A percentile compares a stretch with the other conserved stretches of the same genome.
Evolutionary conservation across 371 early-diverging fungal genomes (phyloP).

Genomic region (Dichotomocladium elegans): DNA sequence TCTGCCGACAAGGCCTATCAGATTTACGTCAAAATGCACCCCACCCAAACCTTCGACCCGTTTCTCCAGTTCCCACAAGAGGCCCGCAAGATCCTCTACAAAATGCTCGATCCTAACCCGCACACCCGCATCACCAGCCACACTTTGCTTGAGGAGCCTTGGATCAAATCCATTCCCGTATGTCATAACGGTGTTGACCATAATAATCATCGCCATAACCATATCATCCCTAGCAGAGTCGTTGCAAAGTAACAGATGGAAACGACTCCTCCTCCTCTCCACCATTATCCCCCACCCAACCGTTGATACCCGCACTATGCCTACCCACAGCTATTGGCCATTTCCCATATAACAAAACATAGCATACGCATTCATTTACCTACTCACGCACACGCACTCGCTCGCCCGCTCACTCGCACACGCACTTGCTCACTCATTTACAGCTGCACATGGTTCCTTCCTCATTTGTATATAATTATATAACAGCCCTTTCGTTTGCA

Average conservation of each 20-base stretch:
- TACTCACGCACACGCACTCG: too few relatives aligned
- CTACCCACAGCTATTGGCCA: too few relatives aligned
- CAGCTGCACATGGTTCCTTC: too few relatives aligned
- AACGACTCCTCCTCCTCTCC: too few relatives aligned
- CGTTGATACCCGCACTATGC: not conserved
- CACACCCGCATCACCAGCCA: conserved; percentile 51
- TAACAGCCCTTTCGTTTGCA: too few relatives aligned
- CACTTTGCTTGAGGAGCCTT: conserved; percentile 59
- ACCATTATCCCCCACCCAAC: too few relatives aligned
- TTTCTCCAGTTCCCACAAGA: conserved; percentile 40
- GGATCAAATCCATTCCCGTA: conserved; percentile 60
- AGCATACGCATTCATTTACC: too few relatives aligned
- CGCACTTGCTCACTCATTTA: too few relatives aligned
- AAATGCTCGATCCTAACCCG: conserved; percentile 45
- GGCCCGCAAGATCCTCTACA: conserved; percentile 50
- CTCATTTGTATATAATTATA: not conserved
- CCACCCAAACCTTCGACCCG: conserved; percentile 52
- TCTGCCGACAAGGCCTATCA: conserved; percentile 61
- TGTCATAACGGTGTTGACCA: conserved; percentile 31
- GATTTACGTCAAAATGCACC: conserved; percentile 42
- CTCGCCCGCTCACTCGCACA: not conserved
- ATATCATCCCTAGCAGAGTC: not conserved
- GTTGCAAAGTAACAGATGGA: not conserved
- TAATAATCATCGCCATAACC: conserved; percentile 11
- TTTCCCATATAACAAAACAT: too few relatives aligned